Evolutionary conservation across 176 grass and related monocot genomes (phyloP).

Genomic region (Eragrostis nindensis): DNA sequence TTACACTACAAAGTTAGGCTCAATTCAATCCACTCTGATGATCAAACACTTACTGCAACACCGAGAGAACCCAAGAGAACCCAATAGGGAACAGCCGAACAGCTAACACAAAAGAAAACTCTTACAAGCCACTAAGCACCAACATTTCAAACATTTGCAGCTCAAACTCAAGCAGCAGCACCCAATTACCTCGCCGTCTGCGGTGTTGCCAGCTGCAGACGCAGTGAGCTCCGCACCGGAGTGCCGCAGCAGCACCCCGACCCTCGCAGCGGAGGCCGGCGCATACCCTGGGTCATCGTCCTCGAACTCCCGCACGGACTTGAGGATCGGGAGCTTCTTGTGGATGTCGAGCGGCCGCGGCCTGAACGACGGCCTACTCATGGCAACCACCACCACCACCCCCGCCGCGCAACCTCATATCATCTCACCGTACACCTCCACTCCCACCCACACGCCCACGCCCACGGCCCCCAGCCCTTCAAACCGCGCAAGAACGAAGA

Average conservation of each 20-base stretch:
- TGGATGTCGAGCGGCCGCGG: slow-evolving; percentile 98
- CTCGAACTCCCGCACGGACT: slow-evolving; percentile 86
- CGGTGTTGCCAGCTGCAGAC: slow-evolving; percentile 24
- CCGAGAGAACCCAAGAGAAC: too few relatives aligned
- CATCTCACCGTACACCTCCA: slow-evolving; percentile 44
- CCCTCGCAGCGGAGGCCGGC: slow-evolving; percentile 31
- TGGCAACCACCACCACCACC: slow-evolving; percentile 53
- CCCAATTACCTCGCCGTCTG: slow-evolving; percentile 47
- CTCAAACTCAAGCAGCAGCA: slow-evolving; percentile 13
- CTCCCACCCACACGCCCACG: background rate
- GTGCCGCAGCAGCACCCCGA: slow-evolving; percentile 48
- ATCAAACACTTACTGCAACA: background rate
- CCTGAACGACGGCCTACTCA: slow-evolving; percentile 95
- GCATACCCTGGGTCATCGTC: slow-evolving; percentile 64
- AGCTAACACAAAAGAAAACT: background rate
- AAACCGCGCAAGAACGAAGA: background rate
- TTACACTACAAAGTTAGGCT: background rate
- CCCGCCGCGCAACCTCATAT: slow-evolving; percentile 40
- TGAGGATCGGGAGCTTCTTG: slow-evolving; percentile 95
- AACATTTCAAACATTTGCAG: slow-evolving; percentile 14
- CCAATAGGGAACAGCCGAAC: background rate
- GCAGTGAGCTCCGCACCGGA: slow-evolving; percentile 48
- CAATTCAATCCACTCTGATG: slow-evolving; percentile 22
- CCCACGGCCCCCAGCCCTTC: background rate
- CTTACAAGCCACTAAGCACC: background rate